Conservation (phyloP, 2,329 filamentous ascomycete genomes). For the Sporothrix pseudoabietina region DNA sequence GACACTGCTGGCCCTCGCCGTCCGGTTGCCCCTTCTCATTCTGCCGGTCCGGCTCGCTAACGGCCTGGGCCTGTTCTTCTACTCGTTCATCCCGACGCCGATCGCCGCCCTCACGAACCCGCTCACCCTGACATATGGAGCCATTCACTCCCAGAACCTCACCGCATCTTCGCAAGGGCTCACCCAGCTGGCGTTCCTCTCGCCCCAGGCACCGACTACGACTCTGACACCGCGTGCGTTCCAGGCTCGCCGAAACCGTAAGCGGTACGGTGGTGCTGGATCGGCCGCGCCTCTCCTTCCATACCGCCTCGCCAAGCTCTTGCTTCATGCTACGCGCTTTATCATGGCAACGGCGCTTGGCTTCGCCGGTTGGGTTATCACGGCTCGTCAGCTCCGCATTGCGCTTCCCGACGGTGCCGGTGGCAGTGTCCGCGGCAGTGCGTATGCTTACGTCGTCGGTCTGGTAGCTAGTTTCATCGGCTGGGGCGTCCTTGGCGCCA, state of each 20-base stretch:
- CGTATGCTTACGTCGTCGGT: constrained; percentile 94
- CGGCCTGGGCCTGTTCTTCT: constrained; percentile 64
- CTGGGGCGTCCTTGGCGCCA: constrained; percentile 87
- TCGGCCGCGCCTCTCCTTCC: constrained; percentile 65
- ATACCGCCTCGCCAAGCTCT: constrained; percentile 86
- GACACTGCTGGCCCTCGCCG: constrained; percentile 75
- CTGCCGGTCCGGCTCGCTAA: constrained; percentile 69
- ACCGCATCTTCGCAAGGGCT: constrained; percentile 76
- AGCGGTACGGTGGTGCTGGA: constrained; percentile 38
- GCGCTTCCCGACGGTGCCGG: constrained; percentile 51
- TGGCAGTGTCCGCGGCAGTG: constrained; percentile 68
- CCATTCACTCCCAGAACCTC: constrained; percentile 87
- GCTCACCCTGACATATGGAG: constrained; percentile 86
- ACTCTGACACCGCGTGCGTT: constrained; percentile 63
- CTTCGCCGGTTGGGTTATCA: constrained; percentile 95
- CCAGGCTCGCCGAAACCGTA: constrained; percentile 34
- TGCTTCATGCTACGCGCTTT: constrained; percentile 86
- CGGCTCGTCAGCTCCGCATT: constrained; percentile 75
- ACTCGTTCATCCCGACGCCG: constrained; percentile 79
- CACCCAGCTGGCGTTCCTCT: constrained; percentile 79
- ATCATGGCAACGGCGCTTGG: constrained; percentile 89
- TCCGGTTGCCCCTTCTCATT: constrained; percentile 82
- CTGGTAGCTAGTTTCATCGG: constrained; percentile 92
- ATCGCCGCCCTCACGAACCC: constrained; percentile 87
- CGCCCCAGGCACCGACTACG: constrained; percentile 71